Conservation (phyloP, 345 rosid species). For the Hibiscus tridactylites region DNA sequence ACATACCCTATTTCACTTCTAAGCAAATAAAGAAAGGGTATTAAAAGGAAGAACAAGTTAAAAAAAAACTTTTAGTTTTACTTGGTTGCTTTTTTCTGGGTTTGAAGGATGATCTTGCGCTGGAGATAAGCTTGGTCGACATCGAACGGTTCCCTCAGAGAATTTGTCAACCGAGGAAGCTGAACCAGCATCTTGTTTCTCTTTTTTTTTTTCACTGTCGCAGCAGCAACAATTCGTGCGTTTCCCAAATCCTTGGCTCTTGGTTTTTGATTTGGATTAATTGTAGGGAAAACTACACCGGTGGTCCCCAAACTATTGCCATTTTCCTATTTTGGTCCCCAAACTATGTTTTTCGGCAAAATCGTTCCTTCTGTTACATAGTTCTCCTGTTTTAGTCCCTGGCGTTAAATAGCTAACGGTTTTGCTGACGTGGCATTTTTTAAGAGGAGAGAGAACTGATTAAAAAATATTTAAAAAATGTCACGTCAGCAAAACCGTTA, state of each 20-base stretch:
- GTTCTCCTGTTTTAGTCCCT: too few relatives aligned
- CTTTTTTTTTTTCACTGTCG: not conserved
- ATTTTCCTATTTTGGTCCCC: too few relatives aligned
- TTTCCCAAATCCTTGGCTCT: not conserved
- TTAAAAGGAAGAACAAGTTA: not conserved
- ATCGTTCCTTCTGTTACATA: too few relatives aligned
- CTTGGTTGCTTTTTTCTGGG: slow-evolving; percentile 47
- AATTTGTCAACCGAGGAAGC: slow-evolving; percentile 76
- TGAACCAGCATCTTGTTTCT: slow-evolving; percentile 42
- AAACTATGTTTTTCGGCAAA: too few relatives aligned
- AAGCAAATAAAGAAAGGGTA: not conserved
- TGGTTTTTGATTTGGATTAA: not conserved
- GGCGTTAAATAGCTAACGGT: too few relatives aligned
- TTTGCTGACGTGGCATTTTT: too few relatives aligned
- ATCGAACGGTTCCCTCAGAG: slow-evolving; percentile 81
- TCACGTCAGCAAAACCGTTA: too few relatives aligned
- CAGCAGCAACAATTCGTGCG: not conserved
- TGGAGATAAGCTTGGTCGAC: slow-evolving; percentile 78
- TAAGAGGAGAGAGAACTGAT: too few relatives aligned
- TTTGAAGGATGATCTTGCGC: slow-evolving; percentile 59
- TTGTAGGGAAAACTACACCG: too few relatives aligned
- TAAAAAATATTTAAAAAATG: too few relatives aligned
- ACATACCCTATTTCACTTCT: not conserved
- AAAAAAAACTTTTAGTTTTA: slow-evolving; percentile 10
- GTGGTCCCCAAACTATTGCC: too few relatives aligned